phyloP scores from a whole-genome alignment of 1,139 yeast genomes.

The Yamadazyma mexicana region DNA sequence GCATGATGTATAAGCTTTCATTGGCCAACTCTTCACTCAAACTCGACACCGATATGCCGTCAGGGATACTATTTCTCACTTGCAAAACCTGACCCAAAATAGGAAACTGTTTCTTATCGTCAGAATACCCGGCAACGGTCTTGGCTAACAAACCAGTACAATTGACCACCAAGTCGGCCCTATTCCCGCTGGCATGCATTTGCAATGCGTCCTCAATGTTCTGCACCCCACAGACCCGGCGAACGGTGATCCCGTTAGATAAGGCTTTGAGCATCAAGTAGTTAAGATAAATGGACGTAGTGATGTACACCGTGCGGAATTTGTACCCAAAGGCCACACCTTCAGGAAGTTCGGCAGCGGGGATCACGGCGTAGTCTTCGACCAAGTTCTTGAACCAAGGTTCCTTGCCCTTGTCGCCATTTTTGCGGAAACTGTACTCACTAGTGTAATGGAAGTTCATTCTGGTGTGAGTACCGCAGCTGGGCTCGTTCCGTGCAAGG shows the following conservation, averaged over 20 bases:
- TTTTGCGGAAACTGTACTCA: slow-evolving; percentile 16
- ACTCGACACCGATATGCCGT: slow-evolving; percentile 30
- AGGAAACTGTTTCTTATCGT: slow-evolving; percentile 26
- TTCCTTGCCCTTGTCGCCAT: slow-evolving; percentile 13
- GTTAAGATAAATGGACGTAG: slow-evolving; percentile 50
- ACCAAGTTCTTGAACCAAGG: slow-evolving; percentile 51
- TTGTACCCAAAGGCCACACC: slow-evolving; percentile 38
- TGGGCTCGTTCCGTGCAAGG: slow-evolving; percentile 42
- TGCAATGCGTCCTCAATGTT: slow-evolving; percentile 28
- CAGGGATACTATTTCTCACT: slow-evolving; percentile 35
- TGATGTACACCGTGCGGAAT: slow-evolving; percentile 50
- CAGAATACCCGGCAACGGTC: slow-evolving; percentile 32
- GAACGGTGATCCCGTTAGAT: slow-evolving; percentile 35
- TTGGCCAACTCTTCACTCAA: slow-evolving; percentile 26
- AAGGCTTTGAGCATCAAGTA: slow-evolving; percentile 42
- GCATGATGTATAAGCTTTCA: slow-evolving; percentile 49
- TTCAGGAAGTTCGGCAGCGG: slow-evolving; percentile 27
- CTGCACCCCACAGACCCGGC: slow-evolving; percentile 26
- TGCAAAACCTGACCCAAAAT: slow-evolving; percentile 42
- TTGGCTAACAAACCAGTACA: slow-evolving; percentile 44
- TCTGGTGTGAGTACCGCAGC: slow-evolving; percentile 44
- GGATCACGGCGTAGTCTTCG: slow-evolving; percentile 31
- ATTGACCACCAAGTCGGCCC: slow-evolving; percentile 44
- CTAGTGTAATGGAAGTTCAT: slow-evolving; percentile 31
- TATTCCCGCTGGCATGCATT: slow-evolving; percentile 21